Evolutionary conservation across 352 stramenopile genomes (phyloP), one percentile per base, ranked within the genome.

Genomic region (Phytophthora europaea): DNA sequence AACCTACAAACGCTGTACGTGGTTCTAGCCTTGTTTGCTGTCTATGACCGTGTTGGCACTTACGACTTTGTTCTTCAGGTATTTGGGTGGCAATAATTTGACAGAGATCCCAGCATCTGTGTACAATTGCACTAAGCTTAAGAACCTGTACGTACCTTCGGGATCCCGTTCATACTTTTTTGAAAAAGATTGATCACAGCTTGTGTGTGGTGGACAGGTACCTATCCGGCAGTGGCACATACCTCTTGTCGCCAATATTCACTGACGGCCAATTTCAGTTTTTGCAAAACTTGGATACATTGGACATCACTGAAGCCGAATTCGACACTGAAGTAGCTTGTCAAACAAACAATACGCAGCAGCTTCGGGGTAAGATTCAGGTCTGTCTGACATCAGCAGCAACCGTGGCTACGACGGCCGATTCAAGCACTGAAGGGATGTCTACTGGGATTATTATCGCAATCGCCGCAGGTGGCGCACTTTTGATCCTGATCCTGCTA

Each of bases 1-100:
- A 80, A 76, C 45, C 59, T 91, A 38, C 78, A 76, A 23, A 82
- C 76, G 5, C 70, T 91, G 84, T 91, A 79, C 54, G 83, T 59
- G 20, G n/a, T 36, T 43, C 36, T 43, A 18, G 36, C 26, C n/a
- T 47, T 43, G 16, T 2, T 20, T 4, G 26, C 16, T 52, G n/a
- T 18, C 12, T 4, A 8, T 15, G 53, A 5, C 51, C 59, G 9
- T 52, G 7, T 56, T 60, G 9, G 1, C 60, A 22, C 38, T 75
- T 43, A 72, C 28, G n/a, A n/a, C 59, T 18, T 6, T 26, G 18
- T 18, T 7, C 22, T 61, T 4, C 50, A 79, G 72, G 22, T 72
- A 68, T 59, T 45, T 79, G 43, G 51, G 52, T 9, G 47, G 45
- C 48, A 78, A 78, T 23, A 69, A 64, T 31, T 62, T 78, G 56